Evolutionary conservation across 2,329 filamentous ascomycete species (phyloP).

Genomic region (Pyrenochaeta sp.): DNA sequence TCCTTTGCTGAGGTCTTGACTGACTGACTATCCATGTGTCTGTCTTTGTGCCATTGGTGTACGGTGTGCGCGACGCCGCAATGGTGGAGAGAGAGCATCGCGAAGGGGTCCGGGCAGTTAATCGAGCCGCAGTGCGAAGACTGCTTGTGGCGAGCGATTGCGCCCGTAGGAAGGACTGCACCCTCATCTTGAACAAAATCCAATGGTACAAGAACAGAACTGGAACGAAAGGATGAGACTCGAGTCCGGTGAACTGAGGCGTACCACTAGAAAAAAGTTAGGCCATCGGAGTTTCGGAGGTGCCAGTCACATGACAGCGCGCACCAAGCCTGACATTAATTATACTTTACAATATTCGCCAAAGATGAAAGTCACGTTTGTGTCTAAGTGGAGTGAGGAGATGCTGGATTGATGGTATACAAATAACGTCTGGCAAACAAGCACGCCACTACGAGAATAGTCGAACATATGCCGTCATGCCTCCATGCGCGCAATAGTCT

Average conservation of each 20-base stretch:
- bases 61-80: conserved; percentile 37
- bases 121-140: conserved; percentile 40
- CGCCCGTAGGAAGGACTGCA: conserved; percentile 43
- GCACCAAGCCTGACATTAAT: background rate
- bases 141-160: conserved; percentile 42
- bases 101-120: conserved; percentile 31
- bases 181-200: conserved; percentile 40
- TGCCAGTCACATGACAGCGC: conserved; percentile 33
- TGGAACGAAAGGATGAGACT: conserved; percentile 37
- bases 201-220: conserved; percentile 19
- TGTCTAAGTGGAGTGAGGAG: conserved; percentile 15
- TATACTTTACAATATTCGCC: background rate
- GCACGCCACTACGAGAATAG: conserved; percentile 6
- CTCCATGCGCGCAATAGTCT: conserved; percentile 20
- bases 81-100: conserved; percentile 47
- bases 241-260: conserved; percentile 31
- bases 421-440: conserved; percentile 11
- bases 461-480: conserved; percentile 9
- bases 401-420: conserved; percentile 26
- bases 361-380: background rate
- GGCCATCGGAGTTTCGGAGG: conserved; percentile 33
- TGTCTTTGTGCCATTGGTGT: conserved; percentile 39
- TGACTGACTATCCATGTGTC: conserved; percentile 40
- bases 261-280: conserved; percentile 39
- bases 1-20: conserved; percentile 34